Evolutionary conservation across 306 rosid species (phyloP), one percentile per base, ranked within the genome.

Genomic region (Medicago ruthenica): DNA sequence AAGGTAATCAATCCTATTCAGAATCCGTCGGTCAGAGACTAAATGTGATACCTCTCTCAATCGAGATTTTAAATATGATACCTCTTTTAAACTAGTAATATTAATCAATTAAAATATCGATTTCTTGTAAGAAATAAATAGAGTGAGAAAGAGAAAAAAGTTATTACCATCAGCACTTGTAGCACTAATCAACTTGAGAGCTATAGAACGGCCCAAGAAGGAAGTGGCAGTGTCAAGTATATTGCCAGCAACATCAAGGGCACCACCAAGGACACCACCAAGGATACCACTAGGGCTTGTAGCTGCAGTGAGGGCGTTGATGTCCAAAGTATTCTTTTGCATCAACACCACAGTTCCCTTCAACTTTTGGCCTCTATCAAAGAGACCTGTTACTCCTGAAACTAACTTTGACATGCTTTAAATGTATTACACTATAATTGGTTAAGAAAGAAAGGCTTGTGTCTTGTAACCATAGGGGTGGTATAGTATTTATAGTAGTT

Each of bases 311-410:
- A 78, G 47, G 3, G 17, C 74, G 5, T 65, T 79, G 22, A 79
- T 53, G 34, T 79, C 83, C 13, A 79, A 22, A 13, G 36, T 44
- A 62, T 80, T 66, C 55, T 73, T 73, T 24, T 18, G 66, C 75
- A 55, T 66, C 79, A 80, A 21, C 34, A 80, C 63, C 24, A 57
- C 63, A 1, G 79, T 80, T 3, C 83, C 83, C 31, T 67, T 80
- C 9, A 80, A 18, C 36, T 73, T 73, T 3, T 18, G 8, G 1
- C 70, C 64, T 21, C 18, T 67, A 8, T 45, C 31, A 12, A 67
- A 20, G 8, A 67, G 1, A 44, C 69, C 69, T 36, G 18, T 31
- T 14, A 63, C 48, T 20, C 24, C 15, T 7, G 72, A 44, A 42
- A 34, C 1, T 53, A 65, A 40, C 6, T 20, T 61, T 34, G 37